These are phyloP conservation scores for Gossypium laxum DNA, from an alignment of 441 rosid genomes.

Conservation along the genomic window DNA sequence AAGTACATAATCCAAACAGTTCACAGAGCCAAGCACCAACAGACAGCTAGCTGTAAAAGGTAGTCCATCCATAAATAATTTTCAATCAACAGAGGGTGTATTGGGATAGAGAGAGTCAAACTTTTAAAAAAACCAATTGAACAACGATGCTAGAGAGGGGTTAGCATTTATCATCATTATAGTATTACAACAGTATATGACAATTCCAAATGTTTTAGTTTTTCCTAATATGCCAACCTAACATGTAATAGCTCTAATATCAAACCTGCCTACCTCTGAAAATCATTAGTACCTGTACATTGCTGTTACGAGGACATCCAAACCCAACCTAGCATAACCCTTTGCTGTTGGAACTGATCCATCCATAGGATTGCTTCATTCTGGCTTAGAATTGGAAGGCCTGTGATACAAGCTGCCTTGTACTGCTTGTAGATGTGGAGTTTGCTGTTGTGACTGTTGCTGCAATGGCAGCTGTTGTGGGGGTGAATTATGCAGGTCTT, in stretches of 20 bases:
- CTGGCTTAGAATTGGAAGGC: slow-evolving; percentile 57
- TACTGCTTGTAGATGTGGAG: slow-evolving; percentile 41
- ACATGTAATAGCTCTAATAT: not conserved
- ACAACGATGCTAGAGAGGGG: not conserved
- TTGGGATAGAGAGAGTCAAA: not conserved
- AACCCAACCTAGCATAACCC: slow-evolving; percentile 41
- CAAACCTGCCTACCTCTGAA: not conserved
- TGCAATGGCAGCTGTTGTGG: slow-evolving; percentile 35
- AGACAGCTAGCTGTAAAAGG: not conserved
- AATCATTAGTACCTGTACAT: slow-evolving; percentile 60
- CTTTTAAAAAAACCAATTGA: not conserved
- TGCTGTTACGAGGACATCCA: slow-evolving; percentile 50
- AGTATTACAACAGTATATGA: not conserved
- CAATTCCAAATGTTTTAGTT: not conserved
- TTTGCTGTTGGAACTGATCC: slow-evolving; percentile 37
- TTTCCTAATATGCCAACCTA: slow-evolving; percentile 8
- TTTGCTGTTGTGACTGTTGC: slow-evolving; percentile 42
- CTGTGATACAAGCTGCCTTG: slow-evolving; percentile 51
- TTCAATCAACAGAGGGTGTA: not conserved
- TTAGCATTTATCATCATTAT: not conserved
- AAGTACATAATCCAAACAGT: not conserved
- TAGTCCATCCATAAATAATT: not conserved
- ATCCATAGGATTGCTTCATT: slow-evolving; percentile 38
- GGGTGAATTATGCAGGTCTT: slow-evolving; percentile 47
- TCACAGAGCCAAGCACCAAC: not conserved